These are phyloP conservation scores for Curvularia spicifera DNA, from an alignment of 2,329 filamentous ascomycete genomes.

Conservation along the genomic window DNA sequence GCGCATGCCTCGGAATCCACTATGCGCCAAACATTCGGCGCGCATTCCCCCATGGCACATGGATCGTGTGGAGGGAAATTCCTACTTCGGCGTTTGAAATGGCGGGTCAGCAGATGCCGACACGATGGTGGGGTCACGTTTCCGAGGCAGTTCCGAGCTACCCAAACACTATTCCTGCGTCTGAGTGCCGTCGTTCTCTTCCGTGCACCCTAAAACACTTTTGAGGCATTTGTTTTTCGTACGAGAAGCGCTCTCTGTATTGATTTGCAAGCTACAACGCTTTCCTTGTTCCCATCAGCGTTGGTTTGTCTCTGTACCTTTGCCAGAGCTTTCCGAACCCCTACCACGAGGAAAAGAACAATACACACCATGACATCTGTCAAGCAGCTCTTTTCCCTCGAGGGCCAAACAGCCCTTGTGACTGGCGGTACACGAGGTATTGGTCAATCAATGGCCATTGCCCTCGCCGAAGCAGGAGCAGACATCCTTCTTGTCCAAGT, in stretches of 20 bases:
- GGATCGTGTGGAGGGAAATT: constrained; percentile 35
- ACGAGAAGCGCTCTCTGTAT: background rate
- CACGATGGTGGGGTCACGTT: constrained; percentile 32
- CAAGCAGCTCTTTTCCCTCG: constrained; percentile 56
- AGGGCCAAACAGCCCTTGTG: constrained; percentile 58
- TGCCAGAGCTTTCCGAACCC: constrained; percentile 15
- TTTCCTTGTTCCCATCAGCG: background rate
- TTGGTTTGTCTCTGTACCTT: background rate
- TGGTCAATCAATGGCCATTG: constrained; percentile 59
- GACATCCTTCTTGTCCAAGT: constrained; percentile 60
- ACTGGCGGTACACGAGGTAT: constrained; percentile 60
- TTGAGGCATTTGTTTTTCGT: background rate
- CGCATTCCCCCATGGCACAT: constrained; percentile 29
- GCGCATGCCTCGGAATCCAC: constrained; percentile 10
- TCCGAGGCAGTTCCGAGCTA: constrained; percentile 38
- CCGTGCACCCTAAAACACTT: constrained; percentile 6
- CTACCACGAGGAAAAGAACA: background rate
- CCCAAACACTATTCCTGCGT: constrained; percentile 15
- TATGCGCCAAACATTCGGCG: constrained; percentile 26
- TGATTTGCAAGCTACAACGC: background rate
- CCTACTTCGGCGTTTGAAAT: constrained; percentile 41
- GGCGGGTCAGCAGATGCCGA: constrained; percentile 40
- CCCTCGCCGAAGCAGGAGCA: constrained; percentile 59
- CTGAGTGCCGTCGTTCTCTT: constrained; percentile 10
- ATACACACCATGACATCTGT: constrained; percentile 37